Conservation (phyloP, 2,329 filamentous ascomycete species). For the Xylaria sp. region DNA sequence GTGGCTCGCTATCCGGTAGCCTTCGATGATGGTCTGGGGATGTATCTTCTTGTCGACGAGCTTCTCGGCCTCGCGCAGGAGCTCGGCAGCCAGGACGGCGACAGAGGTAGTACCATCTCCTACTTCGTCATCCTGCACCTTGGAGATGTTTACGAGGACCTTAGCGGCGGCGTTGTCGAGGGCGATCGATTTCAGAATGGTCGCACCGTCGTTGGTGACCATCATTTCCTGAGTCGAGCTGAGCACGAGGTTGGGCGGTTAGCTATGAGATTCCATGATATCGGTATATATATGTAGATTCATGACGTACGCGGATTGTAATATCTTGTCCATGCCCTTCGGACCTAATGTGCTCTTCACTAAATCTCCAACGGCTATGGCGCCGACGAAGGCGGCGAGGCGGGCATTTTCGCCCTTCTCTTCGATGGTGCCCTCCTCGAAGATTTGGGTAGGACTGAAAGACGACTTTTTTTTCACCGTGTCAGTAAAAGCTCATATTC, state of each 20-base stretch:
- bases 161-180: constrained; percentile 98
- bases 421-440: constrained; percentile 94
- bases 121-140: constrained; percentile 98
- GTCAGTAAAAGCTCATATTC: constrained; percentile 27
- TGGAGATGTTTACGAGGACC: constrained; percentile 98
- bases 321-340: constrained; percentile 99
- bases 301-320: constrained; percentile 85
- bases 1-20: constrained; percentile 94
- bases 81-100: constrained; percentile 91
- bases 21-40: constrained; percentile 99
- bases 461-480: constrained; percentile 57
- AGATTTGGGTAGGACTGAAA: constrained; percentile 95
- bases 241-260: constrained; percentile 29
- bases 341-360: constrained; percentile 98
- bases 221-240: constrained; percentile 96
- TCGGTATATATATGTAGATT: not conserved
- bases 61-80: constrained; percentile 95
- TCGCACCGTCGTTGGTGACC: constrained; percentile 98
- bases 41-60: constrained; percentile 98
- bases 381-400: constrained; percentile 96
- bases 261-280: constrained; percentile 5
- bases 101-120: constrained; percentile 99
- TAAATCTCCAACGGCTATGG: constrained; percentile 95
- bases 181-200: constrained; percentile 97
- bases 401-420: constrained; percentile 99